Percentiles rank a stretch among this genome's conserved stretches.
These are phyloP conservation scores for Penicillium paxilli DNA, from an alignment of 495 filamentous ascomycete genomes.

Conservation along the genomic window DNA sequence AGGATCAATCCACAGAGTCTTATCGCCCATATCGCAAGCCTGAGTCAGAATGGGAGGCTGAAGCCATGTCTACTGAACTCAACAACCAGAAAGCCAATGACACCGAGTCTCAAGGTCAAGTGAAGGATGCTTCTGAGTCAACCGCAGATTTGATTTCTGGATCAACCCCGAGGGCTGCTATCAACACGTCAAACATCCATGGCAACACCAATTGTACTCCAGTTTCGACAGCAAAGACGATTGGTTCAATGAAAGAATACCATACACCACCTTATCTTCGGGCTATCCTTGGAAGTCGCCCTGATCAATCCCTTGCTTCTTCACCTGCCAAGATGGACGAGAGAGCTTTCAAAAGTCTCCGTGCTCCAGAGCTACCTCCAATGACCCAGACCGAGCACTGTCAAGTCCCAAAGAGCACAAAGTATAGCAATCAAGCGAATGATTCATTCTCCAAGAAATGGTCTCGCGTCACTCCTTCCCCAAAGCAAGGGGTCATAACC, in stretches of 20 bases:
- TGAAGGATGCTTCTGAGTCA: neutral
- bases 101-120: neutral
- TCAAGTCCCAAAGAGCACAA: conserved; percentile 4
- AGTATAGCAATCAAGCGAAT: neutral
- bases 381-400: conserved; percentile 8
- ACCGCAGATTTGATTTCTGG: neutral
- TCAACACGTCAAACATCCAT: neutral
- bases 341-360: neutral
- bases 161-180: neutral
- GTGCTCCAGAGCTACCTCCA: conserved; percentile 5
- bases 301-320: neutral
- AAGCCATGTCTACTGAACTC: neutral
- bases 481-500: conserved; percentile 1
- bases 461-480: conserved; percentile 3
- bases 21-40: neutral
- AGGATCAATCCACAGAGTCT: neutral
- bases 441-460: conserved; percentile 1
- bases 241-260: neutral
- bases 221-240: neutral
- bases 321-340: neutral
- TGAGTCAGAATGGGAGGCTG: neutral
- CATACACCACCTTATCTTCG: conserved; percentile 5
- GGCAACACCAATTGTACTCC: neutral
- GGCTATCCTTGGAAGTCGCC: neutral
- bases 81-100: neutral